Evolutionary conservation across 108 stramenopile genomes (phyloP), one percentile per base, ranked within the genome.

Genomic region (Skeletonema potamos): DNA sequence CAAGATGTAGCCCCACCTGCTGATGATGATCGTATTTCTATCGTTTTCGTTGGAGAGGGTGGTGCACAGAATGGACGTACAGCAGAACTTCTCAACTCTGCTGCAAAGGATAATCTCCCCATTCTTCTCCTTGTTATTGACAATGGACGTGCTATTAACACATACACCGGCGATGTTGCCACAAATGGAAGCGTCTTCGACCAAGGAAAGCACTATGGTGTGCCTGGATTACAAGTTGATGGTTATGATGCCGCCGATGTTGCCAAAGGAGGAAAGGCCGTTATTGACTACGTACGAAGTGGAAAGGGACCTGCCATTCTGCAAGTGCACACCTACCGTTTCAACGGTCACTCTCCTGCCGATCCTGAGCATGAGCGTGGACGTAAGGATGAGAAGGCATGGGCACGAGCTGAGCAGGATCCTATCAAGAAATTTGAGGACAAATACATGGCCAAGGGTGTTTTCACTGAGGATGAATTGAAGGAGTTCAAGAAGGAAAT

Each of bases 291-390:
- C 82, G 94, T 97, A 43, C 90, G 98, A 15, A 78, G 75, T 61
- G 92, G 91, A 58, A 97, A 97, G 58, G 96, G 96, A 27, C 95
- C 98, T 20, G 98, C 98, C 27, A 93, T 98, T 68, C 79, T 98
- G 33, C 95, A 98, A 82, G 94, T 98, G 13, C 98, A 98, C 72
- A 98, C 98, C 44, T 98, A 97, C 84, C 87, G 98, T 37, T 97
- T 98, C 91, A 94, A 96, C 69, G 98, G 98, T 15, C 98, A 98
- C 81, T 97, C 96, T 22, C 98, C 98, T 24, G 98, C 98, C 15
- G 98, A 98, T 70, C 98, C 98, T 29, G 98, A 98, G 79, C 98
- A 98, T 74, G 98, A 98, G 82, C 88, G 98, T 60, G 98, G 98
- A 12, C 94, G 98, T 59, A 98, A 98, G 87, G 96, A 97, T 29